These are phyloP conservation scores for Trypanosoma avium DNA, from an alignment of 208 protist genomes.

Conservation along the genomic window DNA sequence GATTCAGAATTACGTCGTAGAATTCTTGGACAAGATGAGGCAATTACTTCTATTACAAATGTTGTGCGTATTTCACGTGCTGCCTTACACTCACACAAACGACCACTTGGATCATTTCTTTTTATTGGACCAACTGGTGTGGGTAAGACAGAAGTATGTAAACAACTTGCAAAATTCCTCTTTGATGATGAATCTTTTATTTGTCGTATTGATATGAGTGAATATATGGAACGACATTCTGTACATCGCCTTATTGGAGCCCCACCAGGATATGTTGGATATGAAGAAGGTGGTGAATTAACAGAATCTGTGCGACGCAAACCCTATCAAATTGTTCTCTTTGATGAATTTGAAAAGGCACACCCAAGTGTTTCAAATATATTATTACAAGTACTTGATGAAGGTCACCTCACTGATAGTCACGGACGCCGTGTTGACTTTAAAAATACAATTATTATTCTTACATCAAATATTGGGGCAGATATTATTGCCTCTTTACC, in stretches of 20 bases:
- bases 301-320: slow-evolving; percentile 98
- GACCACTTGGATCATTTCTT: slow-evolving; percentile 95
- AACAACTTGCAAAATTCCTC: slow-evolving; percentile 93
- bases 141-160: slow-evolving; percentile 97
- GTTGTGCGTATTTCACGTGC: slow-evolving; percentile 96
- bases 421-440: slow-evolving; percentile 97
- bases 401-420: slow-evolving; percentile 97
- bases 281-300: slow-evolving; percentile 98
- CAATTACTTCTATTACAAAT: slow-evolving; percentile 95
- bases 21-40: slow-evolving; percentile 96
- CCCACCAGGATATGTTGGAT: slow-evolving; percentile 98
- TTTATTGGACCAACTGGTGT: slow-evolving; percentile 96
- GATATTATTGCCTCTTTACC: slow-evolving; percentile 79
- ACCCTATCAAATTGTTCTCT: slow-evolving; percentile 97
- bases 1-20: slow-evolving; percentile 79
- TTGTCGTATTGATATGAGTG: slow-evolving; percentile 98
- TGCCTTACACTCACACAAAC: slow-evolving; percentile 87
- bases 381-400: slow-evolving; percentile 98
- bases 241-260: slow-evolving; percentile 97
- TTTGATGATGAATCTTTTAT: slow-evolving; percentile 98
- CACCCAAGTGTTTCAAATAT: slow-evolving; percentile 97
- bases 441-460: slow-evolving; percentile 98
- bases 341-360: slow-evolving; percentile 99
- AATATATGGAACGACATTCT: slow-evolving; percentile 98
- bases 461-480: slow-evolving; percentile 97